Evolutionary conservation across 192 early-diverging fungal species (phyloP), one percentile per base, ranked within the genome.

Genomic region (Rhizophagus clarus): DNA sequence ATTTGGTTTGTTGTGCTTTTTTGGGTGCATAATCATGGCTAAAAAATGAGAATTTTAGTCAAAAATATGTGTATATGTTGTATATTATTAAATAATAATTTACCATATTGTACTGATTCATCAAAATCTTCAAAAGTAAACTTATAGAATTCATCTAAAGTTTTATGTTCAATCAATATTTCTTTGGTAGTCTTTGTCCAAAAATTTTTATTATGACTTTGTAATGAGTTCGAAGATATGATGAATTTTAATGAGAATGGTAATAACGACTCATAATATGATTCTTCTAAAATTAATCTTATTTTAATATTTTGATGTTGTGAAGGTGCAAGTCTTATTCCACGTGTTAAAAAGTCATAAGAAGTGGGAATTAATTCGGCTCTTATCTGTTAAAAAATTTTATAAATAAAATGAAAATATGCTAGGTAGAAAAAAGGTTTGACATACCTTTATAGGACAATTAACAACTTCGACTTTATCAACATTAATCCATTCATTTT

Each of bases 71-170:
- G 22, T 31, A 37, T 69, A 22, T 34, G 1, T 20, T 40, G 40
- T 69, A 37, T 22, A 20, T 22, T 11, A 26, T n/a, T n/a, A 12
- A 12, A 70, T 3, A 22, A 40, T 11, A 9, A 12, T n/a, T n/a
- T 85, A 90, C 88, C 92, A 85, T 94, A 91, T 61, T 95, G 92
- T 0, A 95, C 86, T 8, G 87, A 85, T 32, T 81, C 82, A 80
- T 95, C 93, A 78, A 88, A 92, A 51, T 93, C 94, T 62, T 82
- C 42, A 82, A 93, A 92, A 0, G 94, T 95, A 60, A 93, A 91
- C 60, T 88, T 89, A 82, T 91, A 94, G 1, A 81, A 76, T 8
- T 92, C 88, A 3, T 86, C 88, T 80, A 84, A 90, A 61, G 17
- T 80, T 37, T 81, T 51, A 29, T 74, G 31, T 15, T 71, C 51